Base-by-base conservation (phyloP, 1,284 basidiomycete genomes). In the Austroboletus novae-zelandiae region DNA sequence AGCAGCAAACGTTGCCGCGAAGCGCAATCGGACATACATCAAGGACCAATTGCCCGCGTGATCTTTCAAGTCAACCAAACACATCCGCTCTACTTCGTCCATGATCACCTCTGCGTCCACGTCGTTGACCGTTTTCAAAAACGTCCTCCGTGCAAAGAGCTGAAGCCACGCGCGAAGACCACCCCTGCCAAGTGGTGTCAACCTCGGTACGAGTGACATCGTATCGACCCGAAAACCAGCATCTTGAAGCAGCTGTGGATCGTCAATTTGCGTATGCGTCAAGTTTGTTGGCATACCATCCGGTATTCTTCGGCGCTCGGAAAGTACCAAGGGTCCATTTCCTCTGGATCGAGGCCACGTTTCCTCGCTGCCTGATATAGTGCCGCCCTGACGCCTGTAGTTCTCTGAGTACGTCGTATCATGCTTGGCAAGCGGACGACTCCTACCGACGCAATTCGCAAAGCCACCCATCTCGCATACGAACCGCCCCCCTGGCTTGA, bases 281-380 rank as follows among this genome's bases (percentile, higher is more conserved):
- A 15, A 8, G 13, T 18, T 35, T 31, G 36, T 35, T 40, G 5
- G 56, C 75, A 54, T 58, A 86, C 85, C 59, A 71, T 69, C 30
- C 65, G 68, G 65, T 93, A 91, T 54, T 86, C 80, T 36, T 78
- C 74, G 5, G 74, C 73, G 0, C 85, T 84, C 1, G 91, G 91
- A 61, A 91, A 93, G 69, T 83, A 91, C 89, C 89, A 94, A 0
- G 91, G 91, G 62, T 94, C 90, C 34, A 81, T 64, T 8, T 66
- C 57, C 4, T 67, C 61, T 5, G 88, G 80, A 61, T 91, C 75
- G 43, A 81, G 67, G 0, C 86, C 86, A 17, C 76, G 73, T n/a
- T 69, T 68, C 44, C 68, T 70, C 34, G 86, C 65, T 0, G 78
- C 82, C 11, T 74, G 62, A 57, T 91, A 75, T 7, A 94, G 61